These are phyloP conservation scores for Discostella stelligera DNA, from an alignment of 352 stramenopile genomes.

Conservation along the genomic window DNA sequence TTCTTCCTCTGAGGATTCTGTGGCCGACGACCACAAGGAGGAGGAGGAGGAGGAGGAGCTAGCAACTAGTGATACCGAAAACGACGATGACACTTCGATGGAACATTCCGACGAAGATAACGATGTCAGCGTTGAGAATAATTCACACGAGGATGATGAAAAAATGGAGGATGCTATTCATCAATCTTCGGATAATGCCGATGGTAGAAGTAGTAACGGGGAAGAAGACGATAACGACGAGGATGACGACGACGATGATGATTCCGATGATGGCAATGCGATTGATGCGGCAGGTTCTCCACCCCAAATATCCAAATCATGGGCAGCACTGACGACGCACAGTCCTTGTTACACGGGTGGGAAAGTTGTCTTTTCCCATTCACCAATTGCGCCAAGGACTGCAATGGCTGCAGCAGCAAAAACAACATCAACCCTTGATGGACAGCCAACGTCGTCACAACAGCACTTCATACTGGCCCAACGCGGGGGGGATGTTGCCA, in stretches of 20 bases:
- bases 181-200: not conserved
- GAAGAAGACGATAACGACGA: conserved; percentile 15
- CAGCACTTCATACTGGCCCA: conserved; percentile 72
- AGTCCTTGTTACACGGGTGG: conserved; percentile 77
- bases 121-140: not conserved
- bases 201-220: not conserved
- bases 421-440: conserved; percentile 3
- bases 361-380: conserved; percentile 56
- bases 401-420: conserved; percentile 13
- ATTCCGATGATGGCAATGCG: conserved; percentile 1
- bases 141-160: conserved; percentile 6
- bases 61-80: not conserved
- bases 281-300: not conserved
- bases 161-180: conserved; percentile 5
- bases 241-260: conserved; percentile 13
- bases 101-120: not conserved
- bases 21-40: too few relatives aligned
- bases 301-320: conserved; percentile 75
- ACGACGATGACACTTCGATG: too few relatives aligned
- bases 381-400: conserved; percentile 7
- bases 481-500: conserved; percentile 66
- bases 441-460: conserved; percentile 5
- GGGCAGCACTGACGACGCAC: conserved; percentile 61
- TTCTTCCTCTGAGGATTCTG: not conserved
- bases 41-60: not conserved